These are phyloP conservation scores for Cicer cuneatum DNA, from an alignment of 306 rosid genomes.

Conservation along the genomic window DNA sequence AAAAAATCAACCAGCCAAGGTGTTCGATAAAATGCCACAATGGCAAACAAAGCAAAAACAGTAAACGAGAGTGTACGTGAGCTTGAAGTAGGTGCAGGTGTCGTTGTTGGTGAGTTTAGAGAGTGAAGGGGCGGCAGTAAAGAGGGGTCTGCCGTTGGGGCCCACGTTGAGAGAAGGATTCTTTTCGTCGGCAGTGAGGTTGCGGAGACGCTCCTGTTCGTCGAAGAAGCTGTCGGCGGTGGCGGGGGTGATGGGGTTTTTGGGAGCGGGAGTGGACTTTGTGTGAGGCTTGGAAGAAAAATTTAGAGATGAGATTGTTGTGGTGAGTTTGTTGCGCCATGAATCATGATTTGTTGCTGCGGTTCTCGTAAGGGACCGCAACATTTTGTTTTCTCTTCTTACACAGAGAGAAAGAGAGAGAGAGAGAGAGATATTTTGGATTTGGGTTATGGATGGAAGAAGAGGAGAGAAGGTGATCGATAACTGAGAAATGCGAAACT, in stretches of 20 bases:
- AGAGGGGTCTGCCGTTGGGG: conserved; percentile 73
- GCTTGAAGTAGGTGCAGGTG: conserved; percentile 63
- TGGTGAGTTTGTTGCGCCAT: conserved; percentile 38
- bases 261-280: conserved; percentile 44
- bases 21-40: conserved; percentile 39
- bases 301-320: conserved; percentile 45
- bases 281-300: conserved; percentile 57
- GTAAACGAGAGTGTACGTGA: conserved; percentile 49
- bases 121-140: conserved; percentile 65
- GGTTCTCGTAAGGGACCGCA: conserved; percentile 57
- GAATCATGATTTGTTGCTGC: conserved; percentile 41
- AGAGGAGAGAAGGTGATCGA: neutral
- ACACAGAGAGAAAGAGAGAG: neutral
- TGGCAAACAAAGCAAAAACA: neutral
- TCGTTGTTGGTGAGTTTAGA: conserved; percentile 64
- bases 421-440: conserved; percentile 47
- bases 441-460: conserved; percentile 33
- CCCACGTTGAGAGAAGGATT: conserved; percentile 74
- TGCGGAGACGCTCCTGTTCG: conserved; percentile 64
- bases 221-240: conserved; percentile 57
- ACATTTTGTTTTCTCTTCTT: conserved; percentile 51
- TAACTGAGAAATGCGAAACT: neutral
- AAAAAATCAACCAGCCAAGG: neutral
- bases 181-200: conserved; percentile 69
- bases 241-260: conserved; percentile 24